A percentile compares a stretch with the other conserved stretches of the same genome.
These are phyloP conservation scores for Cladochytrium replicatum DNA, from an alignment of 192 early-diverging fungal species.

Conservation along the genomic window DNA sequence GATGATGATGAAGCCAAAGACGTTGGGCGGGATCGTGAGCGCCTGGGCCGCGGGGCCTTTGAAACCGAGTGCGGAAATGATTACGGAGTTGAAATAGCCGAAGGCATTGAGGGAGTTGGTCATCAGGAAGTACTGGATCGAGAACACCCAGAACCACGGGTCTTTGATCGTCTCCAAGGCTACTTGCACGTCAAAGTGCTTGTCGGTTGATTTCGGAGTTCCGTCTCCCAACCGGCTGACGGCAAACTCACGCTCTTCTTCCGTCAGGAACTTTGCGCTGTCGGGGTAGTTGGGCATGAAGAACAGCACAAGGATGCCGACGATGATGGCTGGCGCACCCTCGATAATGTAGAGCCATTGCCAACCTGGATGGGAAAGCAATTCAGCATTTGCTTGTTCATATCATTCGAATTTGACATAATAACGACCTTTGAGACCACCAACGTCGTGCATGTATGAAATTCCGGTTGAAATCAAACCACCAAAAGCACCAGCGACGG, in stretches of 20 bases:
- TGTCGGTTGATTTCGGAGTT: slow-evolving; percentile 4
- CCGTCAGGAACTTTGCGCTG: slow-evolving; percentile 36
- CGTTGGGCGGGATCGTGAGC: no score
- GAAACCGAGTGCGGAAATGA: slow-evolving; percentile 31
- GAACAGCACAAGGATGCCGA: slow-evolving; percentile 26
- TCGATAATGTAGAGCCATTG: slow-evolving; percentile 58
- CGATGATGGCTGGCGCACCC: slow-evolving; percentile 43
- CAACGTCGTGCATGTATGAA: no score
- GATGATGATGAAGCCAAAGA: no score
- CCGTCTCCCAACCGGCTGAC: slow-evolving; percentile 36
- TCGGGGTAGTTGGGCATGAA: slow-evolving; percentile 33
- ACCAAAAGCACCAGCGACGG: slow-evolving; percentile 62
- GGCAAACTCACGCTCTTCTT: slow-evolving; percentile 39
- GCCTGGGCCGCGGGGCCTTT: no score
- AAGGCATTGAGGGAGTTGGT: slow-evolving; percentile 18
- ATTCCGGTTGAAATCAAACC: no score
- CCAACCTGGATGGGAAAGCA: no score
- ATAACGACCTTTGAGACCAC: no score
- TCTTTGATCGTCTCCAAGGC: slow-evolving; percentile 8
- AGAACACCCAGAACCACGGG: slow-evolving; percentile 5
- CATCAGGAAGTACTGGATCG: slow-evolving; percentile 16
- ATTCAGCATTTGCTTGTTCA: no score
- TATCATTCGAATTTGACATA: no score
- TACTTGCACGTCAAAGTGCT: slow-evolving; percentile 7
- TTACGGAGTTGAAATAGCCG: slow-evolving; percentile 21